A percentile compares a stretch with the other conserved stretches of the same genome.
Conservation (phyloP, 441 rosid genomes). For the Pelargonium fulgidum region DNA sequence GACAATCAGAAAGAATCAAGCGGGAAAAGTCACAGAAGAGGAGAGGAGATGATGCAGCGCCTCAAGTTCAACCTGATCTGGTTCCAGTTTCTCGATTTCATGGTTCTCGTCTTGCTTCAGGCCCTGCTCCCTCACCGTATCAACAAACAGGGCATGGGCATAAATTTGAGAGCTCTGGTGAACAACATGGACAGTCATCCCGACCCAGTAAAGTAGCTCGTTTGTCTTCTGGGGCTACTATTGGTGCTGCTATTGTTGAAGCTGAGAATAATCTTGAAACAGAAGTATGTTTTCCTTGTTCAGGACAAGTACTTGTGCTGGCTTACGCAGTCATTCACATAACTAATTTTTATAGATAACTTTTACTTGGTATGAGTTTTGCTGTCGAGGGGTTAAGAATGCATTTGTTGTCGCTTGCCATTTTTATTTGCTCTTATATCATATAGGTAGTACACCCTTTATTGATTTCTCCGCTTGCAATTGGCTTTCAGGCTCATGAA, state of each 20-base stretch:
- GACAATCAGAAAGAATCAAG: conserved; percentile 64
- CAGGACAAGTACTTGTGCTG: conserved; percentile 46
- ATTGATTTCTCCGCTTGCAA: neutral
- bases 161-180: conserved; percentile 1
- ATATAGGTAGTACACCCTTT: neutral
- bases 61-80: conserved; percentile 49
- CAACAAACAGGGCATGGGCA: conserved; percentile 28
- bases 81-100: conserved; percentile 72
- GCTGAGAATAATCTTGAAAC: conserved; percentile 59
- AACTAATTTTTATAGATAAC: conserved; percentile 40
- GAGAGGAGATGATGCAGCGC: conserved; percentile 57
- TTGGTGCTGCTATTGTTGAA: conserved; percentile 79
- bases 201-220: conserved; percentile 40
- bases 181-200: conserved; percentile 9
- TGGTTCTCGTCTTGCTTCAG: conserved; percentile 94
- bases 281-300: conserved; percentile 71
- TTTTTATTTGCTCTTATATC: neutral
- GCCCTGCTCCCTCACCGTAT: conserved; percentile 71
- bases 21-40: conserved; percentile 52
- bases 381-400: conserved; percentile 42
- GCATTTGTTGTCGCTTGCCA: conserved; percentile 7
- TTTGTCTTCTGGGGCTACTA: conserved; percentile 47
- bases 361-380: conserved; percentile 47
- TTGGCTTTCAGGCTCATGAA: conserved; percentile 42
- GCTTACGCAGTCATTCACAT: conserved; percentile 38